Conservation (phyloP, 257 asterid genomes). For the Salvia rosmarinus region DNA sequence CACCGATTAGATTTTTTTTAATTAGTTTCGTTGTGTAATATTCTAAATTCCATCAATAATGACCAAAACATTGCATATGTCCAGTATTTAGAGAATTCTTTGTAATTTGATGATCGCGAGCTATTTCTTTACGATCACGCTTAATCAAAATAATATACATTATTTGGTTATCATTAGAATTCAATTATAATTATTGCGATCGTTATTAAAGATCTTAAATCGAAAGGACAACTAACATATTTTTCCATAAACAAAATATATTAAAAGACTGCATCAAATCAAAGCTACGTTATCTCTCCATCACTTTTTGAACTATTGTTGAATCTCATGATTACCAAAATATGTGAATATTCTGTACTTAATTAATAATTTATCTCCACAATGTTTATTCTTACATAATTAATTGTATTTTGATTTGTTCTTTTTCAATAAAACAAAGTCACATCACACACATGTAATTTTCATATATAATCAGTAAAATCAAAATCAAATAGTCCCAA, state of each 20-base stretch:
- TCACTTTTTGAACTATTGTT: background rate
- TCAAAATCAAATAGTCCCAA: no score
- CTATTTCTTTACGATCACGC: conserved; percentile 14
- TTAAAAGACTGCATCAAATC: conserved; percentile 3
- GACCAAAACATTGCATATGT: no score
- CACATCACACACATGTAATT: no score
- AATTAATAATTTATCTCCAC: background rate
- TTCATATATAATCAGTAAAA: no score
- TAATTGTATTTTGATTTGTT: background rate
- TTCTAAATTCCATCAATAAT: no score
- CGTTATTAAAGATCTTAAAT: conserved; percentile 2
- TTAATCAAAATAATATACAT: background rate
- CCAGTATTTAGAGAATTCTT: no score
- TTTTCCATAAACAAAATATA: background rate
- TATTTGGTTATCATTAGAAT: background rate
- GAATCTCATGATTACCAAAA: conserved; percentile 25
- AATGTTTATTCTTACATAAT: background rate
- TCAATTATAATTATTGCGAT: conserved; percentile 5
- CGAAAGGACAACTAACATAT: conserved; percentile 8
- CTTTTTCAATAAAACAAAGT: background rate
- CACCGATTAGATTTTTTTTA: no score
- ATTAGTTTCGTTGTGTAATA: no score
- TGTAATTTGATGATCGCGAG: background rate
- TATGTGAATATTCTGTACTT: background rate
- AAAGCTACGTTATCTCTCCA: background rate